A percentile compares a stretch with the other conserved stretches of the same genome.
phyloP scores from a whole-genome alignment of 2,329 filamentous ascomycete genomes.

The Leptographium radiaticola region DNA sequence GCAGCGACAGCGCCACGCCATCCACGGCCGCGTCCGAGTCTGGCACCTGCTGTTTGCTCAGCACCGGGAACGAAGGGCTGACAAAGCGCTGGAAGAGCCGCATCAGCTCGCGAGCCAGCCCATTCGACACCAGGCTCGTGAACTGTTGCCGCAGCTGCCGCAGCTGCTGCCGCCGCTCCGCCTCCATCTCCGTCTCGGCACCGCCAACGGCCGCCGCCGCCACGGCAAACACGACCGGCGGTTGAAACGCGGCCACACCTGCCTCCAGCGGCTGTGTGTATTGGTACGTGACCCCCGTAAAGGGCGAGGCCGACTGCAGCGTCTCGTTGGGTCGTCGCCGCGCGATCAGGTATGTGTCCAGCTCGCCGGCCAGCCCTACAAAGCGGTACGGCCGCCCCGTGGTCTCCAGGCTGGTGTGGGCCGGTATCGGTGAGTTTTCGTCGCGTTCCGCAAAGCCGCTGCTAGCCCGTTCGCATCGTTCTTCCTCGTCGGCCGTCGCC shows the following conservation, averaged over 20 bases:
- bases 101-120: neutral
- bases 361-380: conserved; percentile 1
- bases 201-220: too few species aligned
- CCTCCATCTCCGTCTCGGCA: neutral
- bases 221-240: neutral
- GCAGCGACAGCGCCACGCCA: neutral
- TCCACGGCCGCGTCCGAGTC: neutral
- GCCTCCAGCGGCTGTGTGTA: neutral
- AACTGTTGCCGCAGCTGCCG: neutral
- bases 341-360: conserved; percentile 2
- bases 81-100: conserved; percentile 1
- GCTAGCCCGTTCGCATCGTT: too few species aligned
- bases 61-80: neutral
- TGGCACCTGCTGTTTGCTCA: conserved; percentile 1
- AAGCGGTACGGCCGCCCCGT: neutral
- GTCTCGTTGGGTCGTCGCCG: neutral
- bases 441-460: too few species aligned
- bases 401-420: neutral
- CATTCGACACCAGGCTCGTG: neutral
- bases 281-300: neutral
- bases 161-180: neutral
- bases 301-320: neutral
- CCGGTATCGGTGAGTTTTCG: neutral
- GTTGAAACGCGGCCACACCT: neutral
- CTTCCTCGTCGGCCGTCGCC: too few species aligned